Evolutionary conservation across 257 asterid species (phyloP).

Genomic region (Coffea eugenioides): DNA sequence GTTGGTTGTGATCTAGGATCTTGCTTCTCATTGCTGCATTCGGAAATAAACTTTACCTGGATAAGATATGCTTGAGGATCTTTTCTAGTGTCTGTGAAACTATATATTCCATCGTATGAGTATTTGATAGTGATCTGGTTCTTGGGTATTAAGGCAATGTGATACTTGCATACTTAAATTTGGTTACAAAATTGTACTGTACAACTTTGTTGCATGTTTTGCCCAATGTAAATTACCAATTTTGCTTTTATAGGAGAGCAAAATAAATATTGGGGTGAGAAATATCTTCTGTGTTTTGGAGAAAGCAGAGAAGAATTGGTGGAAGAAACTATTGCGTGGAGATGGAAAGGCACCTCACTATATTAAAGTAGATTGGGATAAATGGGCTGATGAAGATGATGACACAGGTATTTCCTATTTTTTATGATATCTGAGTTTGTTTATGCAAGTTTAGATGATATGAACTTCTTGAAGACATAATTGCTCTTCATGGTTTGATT

Average conservation of each 20-base stretch:
- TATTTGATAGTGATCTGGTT: background rate
- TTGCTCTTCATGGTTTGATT: slow-evolving; percentile 17
- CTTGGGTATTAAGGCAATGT: background rate
- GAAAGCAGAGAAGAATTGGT: slow-evolving; percentile 87
- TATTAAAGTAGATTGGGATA: slow-evolving; percentile 96
- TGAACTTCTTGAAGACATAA: background rate
- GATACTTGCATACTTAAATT: background rate
- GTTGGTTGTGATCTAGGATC: background rate
- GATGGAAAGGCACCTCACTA: slow-evolving; percentile 81
- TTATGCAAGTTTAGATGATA: slow-evolving; percentile 1
- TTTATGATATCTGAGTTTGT: background rate
- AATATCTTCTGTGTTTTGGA: slow-evolving; percentile 71
- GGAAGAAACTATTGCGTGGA: slow-evolving; percentile 75
- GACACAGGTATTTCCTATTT: slow-evolving; percentile 43
- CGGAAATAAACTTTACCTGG: background rate
- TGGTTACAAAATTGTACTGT: background rate
- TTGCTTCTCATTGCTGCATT: background rate
- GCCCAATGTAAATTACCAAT: background rate
- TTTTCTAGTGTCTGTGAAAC: background rate
- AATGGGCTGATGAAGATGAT: slow-evolving; percentile 95
- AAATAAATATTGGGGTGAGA: slow-evolving; percentile 69
- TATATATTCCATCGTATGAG: background rate
- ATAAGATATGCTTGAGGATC: background rate
- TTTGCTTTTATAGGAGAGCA: slow-evolving; percentile 57
- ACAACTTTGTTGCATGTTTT: background rate